These are phyloP conservation scores for Tetracentron sinense DNA, from an alignment of 164 flowering plant genomes.

Conservation along the genomic window DNA sequence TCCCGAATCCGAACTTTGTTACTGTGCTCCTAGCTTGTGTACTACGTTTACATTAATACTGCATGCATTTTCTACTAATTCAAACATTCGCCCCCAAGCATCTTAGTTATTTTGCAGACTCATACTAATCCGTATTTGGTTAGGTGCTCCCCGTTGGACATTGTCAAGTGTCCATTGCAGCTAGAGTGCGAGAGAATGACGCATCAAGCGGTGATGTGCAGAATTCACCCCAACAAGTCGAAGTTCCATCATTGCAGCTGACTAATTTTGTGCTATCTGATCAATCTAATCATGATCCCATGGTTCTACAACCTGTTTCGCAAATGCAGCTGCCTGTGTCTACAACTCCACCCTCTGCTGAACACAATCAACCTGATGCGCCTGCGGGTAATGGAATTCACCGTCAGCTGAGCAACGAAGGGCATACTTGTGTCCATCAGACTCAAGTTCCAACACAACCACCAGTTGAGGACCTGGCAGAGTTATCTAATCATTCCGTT, in stretches of 20 bases:
- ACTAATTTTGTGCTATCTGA: slow-evolving; percentile 2
- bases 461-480: slow-evolving; percentile 11
- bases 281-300: background rate
- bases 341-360: background rate
- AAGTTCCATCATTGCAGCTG: background rate
- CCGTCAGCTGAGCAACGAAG: slow-evolving; percentile 11
- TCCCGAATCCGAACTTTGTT: no score
- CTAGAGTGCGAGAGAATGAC: slow-evolving; percentile 10
- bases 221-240: slow-evolving; percentile 7
- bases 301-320: background rate
- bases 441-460: slow-evolving; percentile 3
- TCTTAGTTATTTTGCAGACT: no score
- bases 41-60: background rate
- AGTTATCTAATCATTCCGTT: slow-evolving; percentile 19
- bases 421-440: background rate
- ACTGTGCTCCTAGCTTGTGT: background rate
- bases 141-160: slow-evolving; percentile 18
- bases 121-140: background rate
- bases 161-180: slow-evolving; percentile 10
- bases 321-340: slow-evolving; percentile 12
- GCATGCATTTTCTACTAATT: no score
- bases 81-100: no score
- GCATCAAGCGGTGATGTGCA: slow-evolving; percentile 1
- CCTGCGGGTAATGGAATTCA: slow-evolving; percentile 1
- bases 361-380: slow-evolving; percentile 3